phyloP scores from a whole-genome alignment of 2,329 filamentous ascomycete genomes.

The Nemania serpens region DNA sequence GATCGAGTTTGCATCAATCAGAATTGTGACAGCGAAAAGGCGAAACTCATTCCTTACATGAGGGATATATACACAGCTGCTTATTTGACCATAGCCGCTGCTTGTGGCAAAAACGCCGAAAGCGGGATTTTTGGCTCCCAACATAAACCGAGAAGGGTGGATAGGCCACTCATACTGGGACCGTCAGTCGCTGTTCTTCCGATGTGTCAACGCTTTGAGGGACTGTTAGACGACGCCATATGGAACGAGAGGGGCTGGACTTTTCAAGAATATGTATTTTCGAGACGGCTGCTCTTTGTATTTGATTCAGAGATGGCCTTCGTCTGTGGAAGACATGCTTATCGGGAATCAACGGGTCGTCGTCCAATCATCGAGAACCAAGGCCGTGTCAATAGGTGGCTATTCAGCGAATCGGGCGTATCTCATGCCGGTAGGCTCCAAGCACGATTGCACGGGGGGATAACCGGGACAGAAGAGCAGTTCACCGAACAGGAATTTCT shows the following conservation, averaged over 20 bases:
- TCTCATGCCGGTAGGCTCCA: background rate
- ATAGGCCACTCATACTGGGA: background rate
- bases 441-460: background rate
- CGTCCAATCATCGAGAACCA: background rate
- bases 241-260: conserved; percentile 16
- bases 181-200: background rate
- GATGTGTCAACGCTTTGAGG: background rate
- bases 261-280: conserved; percentile 13
- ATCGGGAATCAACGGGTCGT: conserved; percentile 10
- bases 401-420: background rate
- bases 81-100: conserved; percentile 19
- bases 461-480: background rate
- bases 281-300: conserved; percentile 9
- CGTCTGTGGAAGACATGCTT: background rate
- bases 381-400: background rate
- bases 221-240: background rate
- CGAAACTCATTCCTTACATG: conserved; percentile 18
- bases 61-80: conserved; percentile 16
- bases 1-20: conserved; percentile 21
- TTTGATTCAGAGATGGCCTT: conserved; percentile 4
- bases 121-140: conserved; percentile 9
- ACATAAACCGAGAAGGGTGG: background rate
- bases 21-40: conserved; percentile 9
- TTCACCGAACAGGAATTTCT: background rate
- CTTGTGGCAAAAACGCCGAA: conserved; percentile 1